Conservation (phyloP, 1,284 basidiomycete genomes). For the Naganishia sp. region DNA sequence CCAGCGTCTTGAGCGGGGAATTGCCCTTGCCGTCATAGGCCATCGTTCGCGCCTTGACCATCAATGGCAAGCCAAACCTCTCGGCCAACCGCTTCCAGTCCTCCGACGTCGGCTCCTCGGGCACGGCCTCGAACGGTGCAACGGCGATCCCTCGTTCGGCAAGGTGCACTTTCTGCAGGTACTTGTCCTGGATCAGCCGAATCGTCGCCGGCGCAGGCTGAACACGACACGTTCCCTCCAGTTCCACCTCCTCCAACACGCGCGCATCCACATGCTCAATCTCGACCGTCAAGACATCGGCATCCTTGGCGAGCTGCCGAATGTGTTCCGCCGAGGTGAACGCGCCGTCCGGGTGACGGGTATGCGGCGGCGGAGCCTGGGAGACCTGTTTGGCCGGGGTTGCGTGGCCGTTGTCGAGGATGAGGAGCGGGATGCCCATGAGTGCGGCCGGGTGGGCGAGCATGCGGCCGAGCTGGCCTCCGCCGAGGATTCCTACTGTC, state of each 20-base stretch:
- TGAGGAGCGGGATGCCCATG: constrained; percentile 80
- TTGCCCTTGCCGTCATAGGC: constrained; percentile 98
- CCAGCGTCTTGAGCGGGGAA: constrained; percentile 65
- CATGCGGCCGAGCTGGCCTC: constrained; percentile 98
- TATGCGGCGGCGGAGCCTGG: constrained; percentile 58
- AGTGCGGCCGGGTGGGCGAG: constrained; percentile 86
- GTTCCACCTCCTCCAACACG: constrained; percentile 69
- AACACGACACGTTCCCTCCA: constrained; percentile 63
- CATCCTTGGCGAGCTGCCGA: constrained; percentile 72
- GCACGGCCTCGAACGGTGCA: constrained; percentile 68
- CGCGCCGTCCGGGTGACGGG: constrained; percentile 80
- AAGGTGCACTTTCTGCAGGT: constrained; percentile 81
- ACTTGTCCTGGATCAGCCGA: constrained; percentile 92
- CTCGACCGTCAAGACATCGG: constrained; percentile 91
- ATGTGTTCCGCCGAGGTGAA: constrained; percentile 84
- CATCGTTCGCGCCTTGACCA: constrained; percentile 93
- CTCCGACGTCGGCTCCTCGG: constrained; percentile 50
- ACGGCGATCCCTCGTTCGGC: constrained; percentile 65
- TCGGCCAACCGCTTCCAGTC: constrained; percentile 62
- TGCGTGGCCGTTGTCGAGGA: constrained; percentile 78
- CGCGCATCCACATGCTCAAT: constrained; percentile 93
- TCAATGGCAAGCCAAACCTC: constrained; percentile 79
- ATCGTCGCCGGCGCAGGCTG: constrained; percentile 86
- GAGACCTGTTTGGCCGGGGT: constrained; percentile 91
- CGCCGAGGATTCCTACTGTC: constrained; percentile 56